phyloP scores from a whole-genome alignment of 352 stramenopile genomes.

The Vaucheria bursata region DNA sequence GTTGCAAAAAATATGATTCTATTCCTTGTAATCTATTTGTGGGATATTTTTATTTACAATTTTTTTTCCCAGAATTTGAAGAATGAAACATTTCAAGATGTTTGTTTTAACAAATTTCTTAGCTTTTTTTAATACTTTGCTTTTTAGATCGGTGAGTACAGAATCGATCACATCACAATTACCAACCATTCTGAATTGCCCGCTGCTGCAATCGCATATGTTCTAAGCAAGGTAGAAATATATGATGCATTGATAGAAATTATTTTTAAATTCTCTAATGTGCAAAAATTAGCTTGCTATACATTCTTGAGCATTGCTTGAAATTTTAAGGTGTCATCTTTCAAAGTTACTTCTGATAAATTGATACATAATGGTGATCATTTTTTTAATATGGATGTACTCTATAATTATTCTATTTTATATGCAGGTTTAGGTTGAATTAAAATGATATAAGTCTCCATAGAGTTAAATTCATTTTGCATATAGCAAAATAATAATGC shows the following conservation, averaged over 20 bases:
- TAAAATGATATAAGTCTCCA: background rate
- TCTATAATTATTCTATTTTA: too few species aligned
- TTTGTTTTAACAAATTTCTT: too few species aligned
- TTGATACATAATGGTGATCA: too few species aligned
- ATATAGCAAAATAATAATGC: too few species aligned
- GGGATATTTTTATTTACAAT: too few species aligned
- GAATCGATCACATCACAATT: slow-evolving; percentile 21
- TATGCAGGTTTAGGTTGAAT: too few species aligned
- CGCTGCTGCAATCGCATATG: slow-evolving; percentile 22
- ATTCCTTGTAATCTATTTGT: too few species aligned
- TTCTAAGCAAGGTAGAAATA: slow-evolving; percentile 24
- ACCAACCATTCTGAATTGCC: slow-evolving; percentile 25
- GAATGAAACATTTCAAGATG: too few species aligned
- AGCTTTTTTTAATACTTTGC: background rate
- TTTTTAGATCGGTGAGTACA: slow-evolving; percentile 24
- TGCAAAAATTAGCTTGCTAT: background rate
- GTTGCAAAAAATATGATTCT: too few species aligned
- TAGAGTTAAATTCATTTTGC: background rate
- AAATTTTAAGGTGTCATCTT: background rate
- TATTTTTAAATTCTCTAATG: background rate
- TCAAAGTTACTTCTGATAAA: too few species aligned
- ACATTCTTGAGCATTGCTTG: background rate
- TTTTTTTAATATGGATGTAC: too few species aligned
- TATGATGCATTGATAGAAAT: background rate
- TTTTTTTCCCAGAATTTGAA: too few species aligned